Percentiles rank a stretch among this genome's conserved stretches.
These are phyloP conservation scores for Colletotrichum neosansevieriae DNA, from an alignment of 2,329 filamentous ascomycete genomes.

Conservation along the genomic window DNA sequence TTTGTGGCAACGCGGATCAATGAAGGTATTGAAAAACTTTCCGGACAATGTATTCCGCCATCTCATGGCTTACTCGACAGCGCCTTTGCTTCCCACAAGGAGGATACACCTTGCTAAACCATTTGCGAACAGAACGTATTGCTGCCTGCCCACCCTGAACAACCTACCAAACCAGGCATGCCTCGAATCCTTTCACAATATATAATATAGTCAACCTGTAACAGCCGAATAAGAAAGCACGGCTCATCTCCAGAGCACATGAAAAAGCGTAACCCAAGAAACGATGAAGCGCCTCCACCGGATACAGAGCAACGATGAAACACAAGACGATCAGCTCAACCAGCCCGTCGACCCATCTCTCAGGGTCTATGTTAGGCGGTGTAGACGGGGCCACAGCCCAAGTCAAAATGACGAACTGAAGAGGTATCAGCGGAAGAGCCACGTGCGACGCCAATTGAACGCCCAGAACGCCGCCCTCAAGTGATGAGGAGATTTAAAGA, in stretches of 20 bases:
- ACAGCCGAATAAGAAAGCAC: neutral
- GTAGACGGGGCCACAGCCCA: neutral
- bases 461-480: constrained; percentile 41
- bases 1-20: too few species aligned
- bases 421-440: constrained; percentile 40
- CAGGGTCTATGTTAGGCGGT: neutral
- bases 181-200: too few species aligned
- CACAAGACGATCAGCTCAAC: neutral
- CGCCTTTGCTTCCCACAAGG: neutral
- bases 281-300: too few species aligned
- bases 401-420: constrained; percentile 14
- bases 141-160: neutral
- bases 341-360: neutral
- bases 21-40: too few species aligned
- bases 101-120: neutral
- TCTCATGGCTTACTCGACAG: constrained; percentile 3
- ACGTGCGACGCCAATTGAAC: constrained; percentile 38
- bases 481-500: constrained; percentile 11
- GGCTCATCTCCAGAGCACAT: neutral
- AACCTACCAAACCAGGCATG: neutral
- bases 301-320: neutral
- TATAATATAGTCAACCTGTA: neutral
- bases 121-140: fast-evolving
- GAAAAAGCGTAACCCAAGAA: too few species aligned
- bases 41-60: constrained; percentile 12